A percentile compares a stretch with the other conserved stretches of the same genome.
Evolutionary conservation across 202 grass and related monocot genomes (phyloP).

Genomic region (Hordeum pubiflorum): DNA sequence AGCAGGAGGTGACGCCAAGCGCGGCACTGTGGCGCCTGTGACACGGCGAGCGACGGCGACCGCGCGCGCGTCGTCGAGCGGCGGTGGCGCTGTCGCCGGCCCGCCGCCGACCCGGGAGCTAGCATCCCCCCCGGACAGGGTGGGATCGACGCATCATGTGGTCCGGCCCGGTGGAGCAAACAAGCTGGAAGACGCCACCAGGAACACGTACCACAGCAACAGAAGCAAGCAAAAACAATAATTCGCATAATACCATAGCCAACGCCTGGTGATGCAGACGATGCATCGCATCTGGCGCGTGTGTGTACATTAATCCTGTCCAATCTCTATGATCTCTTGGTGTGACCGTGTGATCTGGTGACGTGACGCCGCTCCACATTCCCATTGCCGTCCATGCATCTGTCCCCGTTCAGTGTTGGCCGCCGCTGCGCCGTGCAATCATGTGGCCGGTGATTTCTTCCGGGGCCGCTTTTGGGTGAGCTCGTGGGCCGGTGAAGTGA

Average conservation of each 20-base stretch:
- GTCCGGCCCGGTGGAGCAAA: not conserved
- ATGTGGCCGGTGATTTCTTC: not conserved
- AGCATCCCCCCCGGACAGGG: not conserved
- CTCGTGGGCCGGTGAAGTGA: not conserved
- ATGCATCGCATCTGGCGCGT: constrained; percentile 5
- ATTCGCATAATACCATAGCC: constrained; percentile 5
- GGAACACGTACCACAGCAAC: not conserved
- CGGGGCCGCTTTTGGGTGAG: not conserved
- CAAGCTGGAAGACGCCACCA: not conserved
- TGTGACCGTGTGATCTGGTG: not conserved
- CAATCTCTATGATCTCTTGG: not conserved
- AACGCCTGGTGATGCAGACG: not conserved
- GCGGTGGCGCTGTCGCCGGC: not conserved
- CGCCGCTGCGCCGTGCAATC: not conserved
- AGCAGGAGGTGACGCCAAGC: not conserved
- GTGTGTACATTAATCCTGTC: not conserved
- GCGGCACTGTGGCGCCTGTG: not conserved
- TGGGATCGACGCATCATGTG: not conserved
- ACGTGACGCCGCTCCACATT: not conserved
- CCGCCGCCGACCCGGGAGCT: not conserved
- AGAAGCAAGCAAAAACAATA: constrained; percentile 7
- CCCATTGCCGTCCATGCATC: not conserved
- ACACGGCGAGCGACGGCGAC: not conserved
- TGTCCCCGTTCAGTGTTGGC: not conserved
- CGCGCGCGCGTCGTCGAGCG: not conserved